A percentile compares a stretch with the other conserved stretches of the same genome.
Evolutionary conservation across 371 early-diverging fungal genomes (phyloP).

Genomic region (Rhizopus delemar): DNA sequence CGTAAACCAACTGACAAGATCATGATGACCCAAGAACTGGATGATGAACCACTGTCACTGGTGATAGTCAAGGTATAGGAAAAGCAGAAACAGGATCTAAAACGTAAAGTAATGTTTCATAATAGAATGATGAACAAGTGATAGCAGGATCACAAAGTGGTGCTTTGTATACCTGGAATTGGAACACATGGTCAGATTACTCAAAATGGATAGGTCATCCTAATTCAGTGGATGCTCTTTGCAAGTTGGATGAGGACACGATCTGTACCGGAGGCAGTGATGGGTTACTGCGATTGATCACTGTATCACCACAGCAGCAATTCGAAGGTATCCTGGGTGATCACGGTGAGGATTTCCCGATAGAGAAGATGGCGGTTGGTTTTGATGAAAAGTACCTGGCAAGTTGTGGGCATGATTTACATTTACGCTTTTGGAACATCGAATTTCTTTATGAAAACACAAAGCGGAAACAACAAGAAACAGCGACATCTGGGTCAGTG

Average conservation of each 20-base stretch:
- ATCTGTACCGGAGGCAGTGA: constrained; percentile 89
- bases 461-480: background rate
- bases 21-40: constrained; percentile 86
- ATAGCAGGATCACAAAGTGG: constrained; percentile 91
- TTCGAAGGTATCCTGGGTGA: constrained; percentile 86
- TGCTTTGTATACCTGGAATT: constrained; percentile 69
- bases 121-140: constrained; percentile 71
- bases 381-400: constrained; percentile 71
- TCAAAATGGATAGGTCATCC: constrained; percentile 94
- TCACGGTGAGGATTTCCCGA: constrained; percentile 81
- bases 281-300: constrained; percentile 70
- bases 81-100: background rate
- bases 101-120: background rate
- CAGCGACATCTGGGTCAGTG: background rate
- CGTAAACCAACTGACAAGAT: constrained; percentile 72
- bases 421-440: constrained; percentile 86
- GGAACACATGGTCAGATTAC: constrained; percentile 89
- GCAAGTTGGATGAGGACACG: constrained; percentile 78
- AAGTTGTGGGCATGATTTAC: constrained; percentile 82
- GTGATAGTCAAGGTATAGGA: constrained; percentile 63
- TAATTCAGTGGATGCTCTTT: constrained; percentile 79
- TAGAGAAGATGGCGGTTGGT: constrained; percentile 73
- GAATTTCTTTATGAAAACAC: constrained; percentile 11
- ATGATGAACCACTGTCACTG: constrained; percentile 88
- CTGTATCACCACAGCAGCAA: constrained; percentile 19